Percentiles rank a stretch among this genome's conserved stretches.
Conservation (phyloP, 805 yeast genomes). For the Pichia occidentalis region DNA sequence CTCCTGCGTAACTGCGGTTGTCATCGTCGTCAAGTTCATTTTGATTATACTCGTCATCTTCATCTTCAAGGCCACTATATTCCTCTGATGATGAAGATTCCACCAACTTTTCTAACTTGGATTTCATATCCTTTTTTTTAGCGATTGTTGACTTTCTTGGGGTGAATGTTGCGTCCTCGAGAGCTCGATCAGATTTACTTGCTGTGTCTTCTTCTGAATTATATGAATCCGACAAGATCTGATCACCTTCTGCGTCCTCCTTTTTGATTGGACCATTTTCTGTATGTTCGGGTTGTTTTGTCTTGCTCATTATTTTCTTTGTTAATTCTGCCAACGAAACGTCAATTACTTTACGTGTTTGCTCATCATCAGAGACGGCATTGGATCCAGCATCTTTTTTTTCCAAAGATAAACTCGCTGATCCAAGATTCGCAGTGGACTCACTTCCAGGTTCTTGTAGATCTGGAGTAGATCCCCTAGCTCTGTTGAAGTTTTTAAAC, state of each 20-base stretch:
- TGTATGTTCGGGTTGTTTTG: not conserved
- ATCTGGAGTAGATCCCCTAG: no score
- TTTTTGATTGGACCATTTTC: not conserved
- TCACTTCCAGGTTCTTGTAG: no score
- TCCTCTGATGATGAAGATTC: slow-evolving; percentile 1
- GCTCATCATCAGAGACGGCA: slow-evolving; percentile 1
- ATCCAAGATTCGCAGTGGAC: no score
- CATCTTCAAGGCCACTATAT: not conserved
- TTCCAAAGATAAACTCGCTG: not conserved
- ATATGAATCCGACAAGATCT: not conserved
- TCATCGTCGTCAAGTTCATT: not conserved
- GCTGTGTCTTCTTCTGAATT: slow-evolving; percentile 3
- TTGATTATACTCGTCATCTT: not conserved
- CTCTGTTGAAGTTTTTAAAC: slow-evolving; percentile 16
- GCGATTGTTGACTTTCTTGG: not conserved
- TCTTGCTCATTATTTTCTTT: slow-evolving; percentile 13
- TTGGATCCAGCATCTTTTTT: not conserved
- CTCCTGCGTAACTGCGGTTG: not conserved
- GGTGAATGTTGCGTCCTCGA: no score
- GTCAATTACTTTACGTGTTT: slow-evolving; percentile 5
- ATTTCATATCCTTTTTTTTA: not conserved
- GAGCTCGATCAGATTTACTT: not conserved
- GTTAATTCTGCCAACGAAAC: slow-evolving; percentile 17
- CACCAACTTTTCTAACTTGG: slow-evolving; percentile 2
- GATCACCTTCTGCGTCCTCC: slow-evolving; percentile 2